A percentile compares a stretch with the other conserved stretches of the same genome.
These are phyloP conservation scores for Conringia planisiliqua DNA, from an alignment of 345 rosid species.

Conservation along the genomic window DNA sequence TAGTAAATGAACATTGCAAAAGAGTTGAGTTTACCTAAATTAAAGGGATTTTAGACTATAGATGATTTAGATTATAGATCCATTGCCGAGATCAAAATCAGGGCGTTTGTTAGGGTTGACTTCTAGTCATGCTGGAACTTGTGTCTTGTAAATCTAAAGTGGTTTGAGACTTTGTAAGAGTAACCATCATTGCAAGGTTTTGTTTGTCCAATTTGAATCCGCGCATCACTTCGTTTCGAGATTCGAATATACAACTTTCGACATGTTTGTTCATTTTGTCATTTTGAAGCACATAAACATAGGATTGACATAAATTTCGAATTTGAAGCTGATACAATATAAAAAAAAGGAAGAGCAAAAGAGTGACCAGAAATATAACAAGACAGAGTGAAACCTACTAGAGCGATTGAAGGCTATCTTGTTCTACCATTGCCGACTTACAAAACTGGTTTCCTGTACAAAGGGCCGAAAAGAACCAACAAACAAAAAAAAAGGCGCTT, in stretches of 20 bases:
- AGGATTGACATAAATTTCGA: neutral
- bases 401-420: neutral
- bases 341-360: neutral
- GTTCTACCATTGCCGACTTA: neutral
- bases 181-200: neutral
- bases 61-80: conserved; percentile 21
- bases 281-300: neutral
- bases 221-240: neutral
- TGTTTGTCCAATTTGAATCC: neutral
- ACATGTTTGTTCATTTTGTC: neutral
- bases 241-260: neutral
- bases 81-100: conserved; percentile 22
- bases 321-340: neutral
- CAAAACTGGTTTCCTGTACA: conserved; percentile 27
- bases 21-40: neutral
- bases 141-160: conserved; percentile 14
- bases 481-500: neutral
- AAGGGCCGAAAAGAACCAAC: neutral
- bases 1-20: conserved; percentile 26
- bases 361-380: neutral
- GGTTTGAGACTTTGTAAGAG: conserved; percentile 3
- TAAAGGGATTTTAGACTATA: conserved; percentile 9
- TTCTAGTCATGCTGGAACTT: conserved; percentile 14
- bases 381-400: neutral
- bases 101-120: conserved; percentile 22